These are phyloP conservation scores for Niebla homalea DNA, from an alignment of 495 filamentous ascomycete species.

Conservation along the genomic window DNA sequence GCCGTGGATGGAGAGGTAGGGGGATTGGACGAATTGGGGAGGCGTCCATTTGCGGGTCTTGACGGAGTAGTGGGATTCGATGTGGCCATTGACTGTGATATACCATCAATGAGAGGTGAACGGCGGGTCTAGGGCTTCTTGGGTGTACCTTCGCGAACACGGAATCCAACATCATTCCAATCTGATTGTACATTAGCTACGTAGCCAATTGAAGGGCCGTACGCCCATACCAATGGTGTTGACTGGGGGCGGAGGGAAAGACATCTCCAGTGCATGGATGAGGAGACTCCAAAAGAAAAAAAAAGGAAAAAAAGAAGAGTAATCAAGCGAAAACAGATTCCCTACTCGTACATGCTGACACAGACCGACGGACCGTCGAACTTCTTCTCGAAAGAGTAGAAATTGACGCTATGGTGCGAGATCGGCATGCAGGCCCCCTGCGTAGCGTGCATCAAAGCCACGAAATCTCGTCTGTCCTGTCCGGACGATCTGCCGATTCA, in stretches of 20 bases:
- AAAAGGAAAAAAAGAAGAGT: neutral
- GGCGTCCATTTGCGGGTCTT: slow-evolving; percentile 61
- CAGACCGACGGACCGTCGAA: neutral
- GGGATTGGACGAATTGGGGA: slow-evolving; percentile 60
- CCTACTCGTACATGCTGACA: neutral
- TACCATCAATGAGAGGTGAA: slow-evolving; percentile 5
- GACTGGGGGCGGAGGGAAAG: slow-evolving; percentile 72
- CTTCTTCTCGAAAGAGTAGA: too few relatives aligned
- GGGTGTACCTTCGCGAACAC: slow-evolving; percentile 66
- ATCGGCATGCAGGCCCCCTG: too few relatives aligned
- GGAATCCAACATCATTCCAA: slow-evolving; percentile 85
- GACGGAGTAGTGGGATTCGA: slow-evolving; percentile 59
- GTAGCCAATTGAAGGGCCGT: neutral
- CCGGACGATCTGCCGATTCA: neutral
- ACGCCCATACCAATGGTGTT: slow-evolving; percentile 52
- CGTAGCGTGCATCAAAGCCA: neutral
- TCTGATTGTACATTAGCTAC: slow-evolving; percentile 30
- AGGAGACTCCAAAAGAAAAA: neutral
- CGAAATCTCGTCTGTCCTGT: neutral
- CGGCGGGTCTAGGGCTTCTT: neutral
- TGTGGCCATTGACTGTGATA: slow-evolving; percentile 57
- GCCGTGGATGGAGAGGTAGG: slow-evolving; percentile 71
- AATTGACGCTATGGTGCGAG: too few relatives aligned
- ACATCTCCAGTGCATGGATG: slow-evolving; percentile 11
- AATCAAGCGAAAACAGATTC: too few relatives aligned